phyloP scores from a whole-genome alignment of 2,329 filamentous ascomycete genomes.

The Didymella sp. region DNA sequence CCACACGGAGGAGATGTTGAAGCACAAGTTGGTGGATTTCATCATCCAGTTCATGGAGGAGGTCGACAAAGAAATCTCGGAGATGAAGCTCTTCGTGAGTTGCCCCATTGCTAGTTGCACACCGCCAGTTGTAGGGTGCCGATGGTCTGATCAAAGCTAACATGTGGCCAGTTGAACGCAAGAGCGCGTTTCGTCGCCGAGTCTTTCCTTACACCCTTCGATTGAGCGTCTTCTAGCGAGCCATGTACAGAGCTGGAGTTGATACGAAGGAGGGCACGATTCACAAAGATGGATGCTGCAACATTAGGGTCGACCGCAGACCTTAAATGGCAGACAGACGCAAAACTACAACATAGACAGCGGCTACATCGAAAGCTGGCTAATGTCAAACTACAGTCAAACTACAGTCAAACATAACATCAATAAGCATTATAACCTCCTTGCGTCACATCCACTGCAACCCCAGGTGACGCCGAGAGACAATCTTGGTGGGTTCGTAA shows the following conservation, averaged over 20 bases:
- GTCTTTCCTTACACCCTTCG: constrained; percentile 86
- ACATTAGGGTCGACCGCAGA: background rate
- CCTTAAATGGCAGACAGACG: background rate
- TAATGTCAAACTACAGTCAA: constrained; percentile 1
- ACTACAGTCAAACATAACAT: background rate
- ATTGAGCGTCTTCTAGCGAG: constrained; percentile 28
- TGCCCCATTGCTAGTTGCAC: background rate
- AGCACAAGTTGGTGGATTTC: constrained; percentile 98
- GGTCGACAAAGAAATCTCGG: constrained; percentile 99
- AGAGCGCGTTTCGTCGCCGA: constrained; percentile 97
- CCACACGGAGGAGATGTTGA: constrained; percentile 98
- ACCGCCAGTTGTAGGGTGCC: no score
- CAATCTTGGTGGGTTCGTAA: background rate
- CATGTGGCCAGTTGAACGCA: constrained; percentile 77
- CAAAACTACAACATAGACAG: background rate
- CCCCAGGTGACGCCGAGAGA: background rate
- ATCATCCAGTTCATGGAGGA: constrained; percentile 99
- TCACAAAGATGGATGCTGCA: background rate
- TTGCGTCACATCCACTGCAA: background rate
- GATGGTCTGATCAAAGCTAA: constrained; percentile 35
- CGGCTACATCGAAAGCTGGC: background rate
- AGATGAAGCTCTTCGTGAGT: constrained; percentile 99
- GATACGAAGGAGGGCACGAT: background rate
- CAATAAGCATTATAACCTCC: background rate
- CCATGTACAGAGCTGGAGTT: constrained; percentile 18